A percentile compares a stretch with the other conserved stretches of the same genome.
phyloP scores from a whole-genome alignment of 2,329 filamentous ascomycete species.

The Alternaria ventricosa region DNA sequence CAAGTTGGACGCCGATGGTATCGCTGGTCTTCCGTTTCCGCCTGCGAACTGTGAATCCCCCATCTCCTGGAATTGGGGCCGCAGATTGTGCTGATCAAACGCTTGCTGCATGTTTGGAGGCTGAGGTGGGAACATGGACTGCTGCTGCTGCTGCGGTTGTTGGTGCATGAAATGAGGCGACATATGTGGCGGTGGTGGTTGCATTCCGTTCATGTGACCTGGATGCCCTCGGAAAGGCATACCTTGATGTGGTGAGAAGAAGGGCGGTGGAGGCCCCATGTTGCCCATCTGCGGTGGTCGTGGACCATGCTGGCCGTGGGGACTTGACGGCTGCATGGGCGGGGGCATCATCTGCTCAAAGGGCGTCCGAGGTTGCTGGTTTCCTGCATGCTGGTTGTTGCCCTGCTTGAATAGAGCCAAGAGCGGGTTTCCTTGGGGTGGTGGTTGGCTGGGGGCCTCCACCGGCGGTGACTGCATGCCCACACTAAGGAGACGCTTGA shows the following conservation, averaged over 20 bases:
- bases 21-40: conserved; percentile 50
- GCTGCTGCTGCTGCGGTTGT: conserved; percentile 10
- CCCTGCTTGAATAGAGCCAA: conserved; percentile 60
- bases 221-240: conserved; percentile 35
- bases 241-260: conserved; percentile 52
- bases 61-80: conserved; percentile 28
- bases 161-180: conserved; percentile 26
- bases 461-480: conserved; percentile 46
- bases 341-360: conserved; percentile 61
- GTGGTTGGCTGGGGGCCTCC: conserved; percentile 36
- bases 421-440: conserved; percentile 54
- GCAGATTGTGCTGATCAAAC: conserved; percentile 19
- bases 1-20: conserved; percentile 64
- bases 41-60: conserved; percentile 37
- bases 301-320: conserved; percentile 61
- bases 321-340: conserved; percentile 62
- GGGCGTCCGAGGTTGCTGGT: conserved; percentile 52
- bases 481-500: conserved; percentile 59
- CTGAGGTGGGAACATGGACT: conserved; percentile 15
- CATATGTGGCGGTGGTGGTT: conserved; percentile 29
- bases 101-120: conserved; percentile 31
- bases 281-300: conserved; percentile 58
- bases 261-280: conserved; percentile 58
- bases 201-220: conserved; percentile 31
- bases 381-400: conserved; percentile 21